Evolutionary conservation across 2,329 filamentous ascomycete species (phyloP).

Genomic region (Aspergillus floridensis): DNA sequence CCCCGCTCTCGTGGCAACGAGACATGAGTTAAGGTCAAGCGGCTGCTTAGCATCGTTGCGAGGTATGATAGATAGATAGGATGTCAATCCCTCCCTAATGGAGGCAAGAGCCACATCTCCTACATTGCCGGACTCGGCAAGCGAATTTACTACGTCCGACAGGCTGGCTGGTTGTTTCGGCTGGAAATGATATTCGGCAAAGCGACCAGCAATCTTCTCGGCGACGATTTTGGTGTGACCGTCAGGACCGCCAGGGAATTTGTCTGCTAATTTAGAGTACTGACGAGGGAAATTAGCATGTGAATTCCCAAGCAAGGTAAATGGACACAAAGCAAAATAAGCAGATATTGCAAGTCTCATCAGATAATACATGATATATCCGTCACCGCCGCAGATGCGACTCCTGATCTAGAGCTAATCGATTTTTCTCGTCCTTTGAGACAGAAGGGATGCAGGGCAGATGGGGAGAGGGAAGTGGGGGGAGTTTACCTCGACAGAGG

Average conservation of each 20-base stretch:
- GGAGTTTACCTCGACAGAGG: slow-evolving; percentile 41
- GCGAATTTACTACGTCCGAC: slow-evolving; percentile 55
- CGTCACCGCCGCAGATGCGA: slow-evolving; percentile 60
- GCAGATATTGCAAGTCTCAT: slow-evolving; percentile 36
- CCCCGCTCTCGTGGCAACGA: slow-evolving; percentile 50
- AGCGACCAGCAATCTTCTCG: slow-evolving; percentile 31
- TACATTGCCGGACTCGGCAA: slow-evolving; percentile 65
- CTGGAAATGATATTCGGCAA: slow-evolving; percentile 29
- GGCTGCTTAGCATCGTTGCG: slow-evolving; percentile 29
- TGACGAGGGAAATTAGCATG: slow-evolving; percentile 30
- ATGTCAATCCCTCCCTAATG: slow-evolving; percentile 41
- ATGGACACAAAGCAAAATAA: slow-evolving; percentile 13
- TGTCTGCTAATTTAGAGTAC: slow-evolving; percentile 37
- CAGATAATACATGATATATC: slow-evolving; percentile 59
- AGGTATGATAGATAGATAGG: slow-evolving; percentile 38
- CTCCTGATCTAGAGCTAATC: slow-evolving; percentile 86
- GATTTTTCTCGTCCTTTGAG: slow-evolving; percentile 51
- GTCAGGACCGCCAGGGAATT: slow-evolving; percentile 30
- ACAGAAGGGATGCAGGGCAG: slow-evolving; percentile 14
- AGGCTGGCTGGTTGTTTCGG: slow-evolving; percentile 63
- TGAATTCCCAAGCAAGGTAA: slow-evolving; percentile 13
- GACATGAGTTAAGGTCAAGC: slow-evolving; percentile 38
- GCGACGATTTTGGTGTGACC: slow-evolving; percentile 30
- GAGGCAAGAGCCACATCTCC: slow-evolving; percentile 51
- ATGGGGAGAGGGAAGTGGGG: slow-evolving; percentile 1